phyloP scores from a whole-genome alignment of 2,329 filamentous ascomycete genomes.

The Diplodia corticola region DNA sequence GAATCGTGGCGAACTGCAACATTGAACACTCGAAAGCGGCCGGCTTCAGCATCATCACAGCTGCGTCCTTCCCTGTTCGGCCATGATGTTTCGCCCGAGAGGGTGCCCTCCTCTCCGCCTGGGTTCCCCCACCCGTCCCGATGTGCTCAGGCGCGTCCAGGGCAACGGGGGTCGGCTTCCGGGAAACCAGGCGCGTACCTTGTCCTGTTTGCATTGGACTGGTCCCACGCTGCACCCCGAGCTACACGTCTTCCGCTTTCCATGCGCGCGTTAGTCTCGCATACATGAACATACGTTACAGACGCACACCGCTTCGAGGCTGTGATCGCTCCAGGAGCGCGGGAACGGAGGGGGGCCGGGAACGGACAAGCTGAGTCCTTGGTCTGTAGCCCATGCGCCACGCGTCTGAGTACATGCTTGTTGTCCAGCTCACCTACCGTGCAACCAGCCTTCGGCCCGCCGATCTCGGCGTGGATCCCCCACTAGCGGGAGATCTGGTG shows the following conservation, averaged over 20 bases:
- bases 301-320: slow-evolving; percentile 1
- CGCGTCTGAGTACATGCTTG: neutral
- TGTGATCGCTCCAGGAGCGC: neutral
- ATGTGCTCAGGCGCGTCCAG: neutral
- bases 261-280: slow-evolving; percentile 6
- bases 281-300: neutral
- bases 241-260: neutral
- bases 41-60: neutral
- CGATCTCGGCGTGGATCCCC: neutral
- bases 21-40: neutral
- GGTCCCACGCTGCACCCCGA: neutral
- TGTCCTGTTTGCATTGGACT: neutral
- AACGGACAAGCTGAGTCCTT: neutral
- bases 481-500: slow-evolving; percentile 16
- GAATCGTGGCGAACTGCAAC: neutral
- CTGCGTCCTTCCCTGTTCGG: neutral
- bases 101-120: neutral
- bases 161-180: neutral
- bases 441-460: neutral
- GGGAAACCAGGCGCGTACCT: neutral
- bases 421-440: neutral
- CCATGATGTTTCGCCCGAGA: neutral
- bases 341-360: neutral
- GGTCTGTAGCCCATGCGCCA: neutral
- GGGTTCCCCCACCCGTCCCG: neutral